Percentiles rank a stretch among this genome's conserved stretches.
Conservation (phyloP, 225 moss, liverwort and hornwort genomes). For the Sphagnum contortum region DNA sequence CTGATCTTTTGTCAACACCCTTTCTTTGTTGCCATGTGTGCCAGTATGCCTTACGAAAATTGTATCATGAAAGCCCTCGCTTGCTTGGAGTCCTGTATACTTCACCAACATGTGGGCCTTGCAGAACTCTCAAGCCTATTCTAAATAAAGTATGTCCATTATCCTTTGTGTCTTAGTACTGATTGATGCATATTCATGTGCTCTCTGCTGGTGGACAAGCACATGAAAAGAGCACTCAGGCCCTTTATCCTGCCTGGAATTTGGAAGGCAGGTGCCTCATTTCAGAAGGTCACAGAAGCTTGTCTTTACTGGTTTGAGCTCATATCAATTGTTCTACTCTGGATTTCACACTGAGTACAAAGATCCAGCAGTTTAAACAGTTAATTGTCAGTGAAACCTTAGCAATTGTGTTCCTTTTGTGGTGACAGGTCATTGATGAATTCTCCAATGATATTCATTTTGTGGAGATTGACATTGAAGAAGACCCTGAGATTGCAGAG, state of each 20-base stretch:
- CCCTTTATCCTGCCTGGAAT: no score
- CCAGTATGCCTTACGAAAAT: conserved; percentile 89
- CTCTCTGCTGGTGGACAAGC: no score
- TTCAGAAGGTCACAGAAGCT: background rate
- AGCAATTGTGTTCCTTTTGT: background rate
- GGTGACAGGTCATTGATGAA: conserved; percentile 84
- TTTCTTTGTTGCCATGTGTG: background rate
- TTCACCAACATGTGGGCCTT: conserved; percentile 90
- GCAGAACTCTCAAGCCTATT: conserved; percentile 87
- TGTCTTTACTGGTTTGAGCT: no score
- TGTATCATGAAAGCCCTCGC: conserved; percentile 96
- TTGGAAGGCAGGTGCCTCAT: background rate
- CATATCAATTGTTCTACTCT: no score
- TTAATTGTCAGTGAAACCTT: no score
- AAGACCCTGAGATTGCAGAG: conserved; percentile 97
- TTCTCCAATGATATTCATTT: conserved; percentile 64
- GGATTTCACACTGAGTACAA: no score
- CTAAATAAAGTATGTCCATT: conserved; percentile 60
- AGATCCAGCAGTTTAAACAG: no score
- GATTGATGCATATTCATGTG: background rate
- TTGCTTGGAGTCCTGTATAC: conserved; percentile 92
- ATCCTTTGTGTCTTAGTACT: background rate
- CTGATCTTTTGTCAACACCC: no score
- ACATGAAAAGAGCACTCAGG: no score
- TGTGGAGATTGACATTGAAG: conserved; percentile 97